Evolutionary conservation across 108 stramenopile species (phyloP).

Genomic region (Skeletonema marinoi): DNA sequence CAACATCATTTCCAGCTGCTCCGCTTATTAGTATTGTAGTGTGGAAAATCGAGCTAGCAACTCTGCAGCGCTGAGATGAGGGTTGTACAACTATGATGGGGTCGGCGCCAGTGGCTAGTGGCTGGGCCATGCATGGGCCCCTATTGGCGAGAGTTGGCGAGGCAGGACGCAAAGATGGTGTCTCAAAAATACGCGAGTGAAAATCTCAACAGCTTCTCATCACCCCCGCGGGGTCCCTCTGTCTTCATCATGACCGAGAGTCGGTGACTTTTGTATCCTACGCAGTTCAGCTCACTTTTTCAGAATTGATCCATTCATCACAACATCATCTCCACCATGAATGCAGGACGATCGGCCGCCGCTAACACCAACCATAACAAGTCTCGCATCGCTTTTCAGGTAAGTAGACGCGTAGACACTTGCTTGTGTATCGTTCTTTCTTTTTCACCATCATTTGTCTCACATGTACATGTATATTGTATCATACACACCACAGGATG

Average conservation of each 20-base stretch:
- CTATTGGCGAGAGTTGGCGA: too few relatives aligned
- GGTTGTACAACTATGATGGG: too few relatives aligned
- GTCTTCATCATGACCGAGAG: neutral
- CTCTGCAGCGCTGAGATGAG: too few relatives aligned
- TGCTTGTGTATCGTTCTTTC: neutral
- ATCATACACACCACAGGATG: conserved; percentile 15
- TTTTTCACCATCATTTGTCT: neutral
- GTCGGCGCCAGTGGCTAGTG: too few relatives aligned
- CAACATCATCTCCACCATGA: neutral
- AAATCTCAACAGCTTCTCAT: neutral
- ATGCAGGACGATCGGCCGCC: neutral
- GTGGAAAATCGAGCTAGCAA: too few relatives aligned
- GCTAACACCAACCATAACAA: neutral
- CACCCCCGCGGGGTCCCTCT: neutral
- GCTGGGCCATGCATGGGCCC: too few relatives aligned
- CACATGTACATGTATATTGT: neutral
- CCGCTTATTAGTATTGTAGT: too few relatives aligned
- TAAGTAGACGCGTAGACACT: conserved; percentile 3
- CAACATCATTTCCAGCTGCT: neutral
- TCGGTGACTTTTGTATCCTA: neutral
- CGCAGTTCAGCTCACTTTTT: neutral
- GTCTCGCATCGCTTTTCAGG: conserved; percentile 19
- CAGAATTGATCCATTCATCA: neutral
- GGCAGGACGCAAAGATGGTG: too few relatives aligned
- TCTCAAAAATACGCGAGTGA: neutral